phyloP scores from a whole-genome alignment of 345 rosid genomes.

The Euphorbia pulcherrima region DNA sequence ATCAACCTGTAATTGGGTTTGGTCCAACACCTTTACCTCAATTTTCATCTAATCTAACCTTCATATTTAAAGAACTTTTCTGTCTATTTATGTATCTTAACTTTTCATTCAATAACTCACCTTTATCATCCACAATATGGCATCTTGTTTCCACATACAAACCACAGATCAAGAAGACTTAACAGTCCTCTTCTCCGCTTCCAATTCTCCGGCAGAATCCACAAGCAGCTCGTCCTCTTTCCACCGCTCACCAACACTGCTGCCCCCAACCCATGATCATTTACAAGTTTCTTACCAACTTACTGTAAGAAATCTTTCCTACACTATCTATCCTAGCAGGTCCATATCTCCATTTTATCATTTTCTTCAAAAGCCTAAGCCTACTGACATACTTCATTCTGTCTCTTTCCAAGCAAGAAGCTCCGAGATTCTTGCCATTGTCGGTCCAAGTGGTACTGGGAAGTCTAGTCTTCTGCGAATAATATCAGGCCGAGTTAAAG shows the following conservation, averaged over 20 bases:
- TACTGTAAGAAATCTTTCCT: slow-evolving; percentile 56
- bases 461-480: slow-evolving; percentile 74
- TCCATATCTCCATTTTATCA: slow-evolving; percentile 30
- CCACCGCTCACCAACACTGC: slow-evolving; percentile 41
- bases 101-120: not conserved
- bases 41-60: not conserved
- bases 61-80: not conserved
- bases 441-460: slow-evolving; percentile 85
- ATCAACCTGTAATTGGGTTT: slow-evolving; percentile 24
- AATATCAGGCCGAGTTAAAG: slow-evolving; percentile 65
- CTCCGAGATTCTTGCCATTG: slow-evolving; percentile 66
- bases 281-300: slow-evolving; percentile 24
- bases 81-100: not conserved
- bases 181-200: slow-evolving; percentile 58
- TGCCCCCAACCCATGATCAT: not conserved
- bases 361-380: slow-evolving; percentile 37
- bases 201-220: slow-evolving; percentile 51
- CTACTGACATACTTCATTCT: slow-evolving; percentile 52
- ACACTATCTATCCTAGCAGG: slow-evolving; percentile 34
- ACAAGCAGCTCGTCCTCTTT: slow-evolving; percentile 63
- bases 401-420: slow-evolving; percentile 59
- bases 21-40: slow-evolving; percentile 37
- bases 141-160: slow-evolving; percentile 45
- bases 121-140: slow-evolving; percentile 34
- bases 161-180: slow-evolving; percentile 54